Evolutionary conservation across 345 rosid species (phyloP), one percentile per base, ranked within the genome.

Genomic region (Aurinia saxatilis): DNA sequence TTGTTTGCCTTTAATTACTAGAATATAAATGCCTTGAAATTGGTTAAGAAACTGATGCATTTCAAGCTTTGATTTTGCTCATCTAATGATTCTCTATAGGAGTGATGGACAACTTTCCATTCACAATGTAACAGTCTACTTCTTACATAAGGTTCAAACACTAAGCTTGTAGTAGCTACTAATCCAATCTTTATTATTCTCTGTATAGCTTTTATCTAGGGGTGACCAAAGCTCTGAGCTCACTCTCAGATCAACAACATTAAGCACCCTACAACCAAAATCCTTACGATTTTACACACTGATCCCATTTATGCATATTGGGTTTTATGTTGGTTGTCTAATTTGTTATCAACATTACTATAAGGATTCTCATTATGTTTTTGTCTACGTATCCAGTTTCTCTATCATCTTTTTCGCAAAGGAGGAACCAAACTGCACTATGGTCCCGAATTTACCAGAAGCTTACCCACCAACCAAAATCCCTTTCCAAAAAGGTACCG

Each of bases 341-440:
- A n/a, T n/a, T n/a, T n/a, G n/a, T n/a, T n/a, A n/a, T n/a, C n/a
- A n/a, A n/a, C n/a, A n/a, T n/a, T n/a, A n/a, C 27, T 23, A 3
- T 23, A 23, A 2, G 14, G 61, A 19, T 27, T 69, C 41, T 58
- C 46, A 19, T 56, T 47, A 30, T 63, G 39, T 12, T 55, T 19
- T 58, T 74, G 30, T 37, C 55, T 56, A 63, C 50, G 39, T 21
- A 63, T 67, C 41, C 87, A 88, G 98, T 75, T 78, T 91, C 70
- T 76, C 85, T 7, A 80, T 91, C 71, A 72, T 76, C 37, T 91
- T 85, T 79, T 88, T 91, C 42, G 91, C 82, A 48, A 88, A 84
- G 73, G 98, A 91, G 73, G 96, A 82, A 79, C 2, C 71, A 25
- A 72, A 80, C 61, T 85, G 96, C 73, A 81, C 72, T 54, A 85